Evolutionary conservation across 1,284 basidiomycete genomes (phyloP).

Genomic region (Uromyces viciae-fabae): DNA sequence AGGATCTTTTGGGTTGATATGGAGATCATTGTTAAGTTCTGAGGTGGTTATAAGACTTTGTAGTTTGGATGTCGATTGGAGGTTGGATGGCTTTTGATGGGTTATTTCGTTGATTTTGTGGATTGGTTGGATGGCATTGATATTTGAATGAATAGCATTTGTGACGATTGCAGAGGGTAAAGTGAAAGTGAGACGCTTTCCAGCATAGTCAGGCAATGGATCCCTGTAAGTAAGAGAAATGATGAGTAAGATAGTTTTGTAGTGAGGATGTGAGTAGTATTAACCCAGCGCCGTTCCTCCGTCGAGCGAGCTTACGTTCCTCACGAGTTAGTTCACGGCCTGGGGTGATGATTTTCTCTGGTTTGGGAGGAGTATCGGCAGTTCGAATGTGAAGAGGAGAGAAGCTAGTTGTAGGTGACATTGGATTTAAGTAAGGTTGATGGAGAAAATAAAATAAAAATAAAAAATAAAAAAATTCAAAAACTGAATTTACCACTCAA

Average conservation of each 20-base stretch:
- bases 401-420: constrained; percentile 33
- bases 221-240: constrained; percentile 9
- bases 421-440: no score
- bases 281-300: constrained; percentile 26
- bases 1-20: no score
- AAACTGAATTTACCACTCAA: no score
- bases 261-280: background rate
- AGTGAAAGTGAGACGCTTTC: constrained; percentile 36
- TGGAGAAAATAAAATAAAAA: no score
- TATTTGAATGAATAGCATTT: background rate
- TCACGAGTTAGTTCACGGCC: constrained; percentile 35
- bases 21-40: background rate
- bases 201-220: constrained; percentile 4
- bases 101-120: background rate
- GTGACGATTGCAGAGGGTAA: constrained; percentile 12
- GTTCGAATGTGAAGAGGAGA: constrained; percentile 35
- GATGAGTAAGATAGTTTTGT: background rate
- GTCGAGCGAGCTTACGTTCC: constrained; percentile 34
- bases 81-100: background rate
- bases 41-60: no score
- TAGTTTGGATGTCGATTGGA: background rate
- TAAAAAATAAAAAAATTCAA: no score
- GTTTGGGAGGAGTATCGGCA: constrained; percentile 36
- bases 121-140: background rate
- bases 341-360: constrained; percentile 15